Evolutionary conservation across 2,329 filamentous ascomycete species (phyloP).

Genomic region (Zalaria sp.): DNA sequence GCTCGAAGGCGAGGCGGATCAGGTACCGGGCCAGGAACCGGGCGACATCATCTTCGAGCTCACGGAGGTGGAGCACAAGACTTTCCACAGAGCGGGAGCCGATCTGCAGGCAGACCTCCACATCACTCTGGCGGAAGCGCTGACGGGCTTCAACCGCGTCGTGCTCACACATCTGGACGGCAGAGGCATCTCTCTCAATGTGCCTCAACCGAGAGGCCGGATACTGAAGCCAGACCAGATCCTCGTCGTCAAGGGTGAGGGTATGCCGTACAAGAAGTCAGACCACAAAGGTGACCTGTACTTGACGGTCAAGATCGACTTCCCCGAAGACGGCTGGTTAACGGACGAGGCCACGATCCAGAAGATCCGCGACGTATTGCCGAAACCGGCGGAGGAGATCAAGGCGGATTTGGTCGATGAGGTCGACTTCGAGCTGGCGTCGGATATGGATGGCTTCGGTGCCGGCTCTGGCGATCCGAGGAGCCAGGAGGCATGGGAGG

Average conservation of each 20-base stretch:
- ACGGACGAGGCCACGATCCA: constrained; percentile 53
- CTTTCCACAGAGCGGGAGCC: constrained; percentile 69
- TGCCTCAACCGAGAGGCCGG: constrained; percentile 57
- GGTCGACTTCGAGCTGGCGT: constrained; percentile 72
- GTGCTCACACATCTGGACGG: constrained; percentile 89
- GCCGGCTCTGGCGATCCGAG: constrained; percentile 55
- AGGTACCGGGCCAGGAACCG: constrained; percentile 74
- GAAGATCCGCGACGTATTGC: constrained; percentile 61
- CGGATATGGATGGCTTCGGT: constrained; percentile 72
- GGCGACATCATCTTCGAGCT: constrained; percentile 89
- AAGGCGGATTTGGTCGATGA: constrained; percentile 69
- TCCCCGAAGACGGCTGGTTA: constrained; percentile 79
- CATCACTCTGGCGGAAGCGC: constrained; percentile 67
- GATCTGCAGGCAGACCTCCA: constrained; percentile 74
- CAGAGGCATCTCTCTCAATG: constrained; percentile 68
- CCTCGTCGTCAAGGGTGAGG: constrained; percentile 75
- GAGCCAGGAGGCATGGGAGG: constrained; percentile 55
- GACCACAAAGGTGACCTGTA: constrained; percentile 80
- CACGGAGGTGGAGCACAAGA: constrained; percentile 64
- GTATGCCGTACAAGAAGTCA: constrained; percentile 84
- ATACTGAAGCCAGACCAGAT: constrained; percentile 72
- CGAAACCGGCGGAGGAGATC: constrained; percentile 41
- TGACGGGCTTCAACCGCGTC: constrained; percentile 80
- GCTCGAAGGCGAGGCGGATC: constrained; percentile 86
- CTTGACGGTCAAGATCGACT: constrained; percentile 70